Evolutionary conservation across 495 filamentous ascomycete species (phyloP), one percentile per base, ranked within the genome.

Genomic region (Clavariopsis aquatica): DNA sequence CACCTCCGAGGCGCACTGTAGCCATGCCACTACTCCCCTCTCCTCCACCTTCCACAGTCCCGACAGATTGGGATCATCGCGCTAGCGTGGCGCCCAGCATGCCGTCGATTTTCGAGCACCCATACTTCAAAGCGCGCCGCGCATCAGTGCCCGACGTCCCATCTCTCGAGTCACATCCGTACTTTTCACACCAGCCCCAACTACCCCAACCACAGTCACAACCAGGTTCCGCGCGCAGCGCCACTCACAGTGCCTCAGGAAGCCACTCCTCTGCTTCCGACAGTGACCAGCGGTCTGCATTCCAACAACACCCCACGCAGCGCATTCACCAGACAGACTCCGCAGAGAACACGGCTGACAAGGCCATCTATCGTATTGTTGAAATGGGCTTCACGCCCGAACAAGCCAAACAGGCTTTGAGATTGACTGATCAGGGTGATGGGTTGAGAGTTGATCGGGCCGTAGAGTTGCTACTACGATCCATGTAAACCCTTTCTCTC

Each of bases 311-410:
- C 47, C 64, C 59, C 7, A 49, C 54, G 17, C 68, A 71, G 49
- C 24, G 60, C 6, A 65, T 70, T n/a, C 26, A 43, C 19, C 13
- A 57, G 6, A 60, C 17, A 17, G 57, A 70, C 52, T 10, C 29
- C 23, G 60, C 72, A 4, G 68, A 72, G 56, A 70, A 73, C 59
- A 69, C 64, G 4, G 71, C 69, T n/a, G 77, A 78, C 2, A 66
- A 66, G 24, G 77, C 77, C 2, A 68, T 79, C 34, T 71, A 66
- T 54, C 69, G 69, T 23, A 76, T 79, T 27, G 73, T 77, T 2
- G 77, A 75, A 24, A 79, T 79, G 77, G 77, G 77, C 0, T 79
- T 78, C 54, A 73, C 75, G 13, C 58, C 68, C 15, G 73, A 70
- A 22, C 60, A 77, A 59, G 77, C 77, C n/a, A 55, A 67, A 43